Evolutionary conservation across 2,329 filamentous ascomycete genomes (phyloP).

Genomic region (Sarocladium strictum): DNA sequence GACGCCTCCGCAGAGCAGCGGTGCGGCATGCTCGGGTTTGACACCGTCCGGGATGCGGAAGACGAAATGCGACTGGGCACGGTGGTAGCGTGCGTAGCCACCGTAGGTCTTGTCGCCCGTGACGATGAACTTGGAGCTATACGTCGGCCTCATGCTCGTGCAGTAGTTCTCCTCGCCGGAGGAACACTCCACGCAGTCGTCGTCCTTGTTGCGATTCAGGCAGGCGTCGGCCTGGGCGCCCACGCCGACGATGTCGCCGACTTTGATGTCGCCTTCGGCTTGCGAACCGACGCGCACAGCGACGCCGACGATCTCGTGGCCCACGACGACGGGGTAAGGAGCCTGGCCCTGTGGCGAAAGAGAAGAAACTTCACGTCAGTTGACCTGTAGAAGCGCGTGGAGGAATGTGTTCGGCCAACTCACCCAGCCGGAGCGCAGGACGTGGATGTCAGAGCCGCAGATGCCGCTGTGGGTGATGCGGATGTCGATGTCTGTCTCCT

Average conservation of each 20-base stretch:
- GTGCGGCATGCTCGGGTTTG: constrained; percentile 54
- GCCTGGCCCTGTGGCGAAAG: constrained; percentile 13
- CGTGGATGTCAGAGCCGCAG: constrained; percentile 56
- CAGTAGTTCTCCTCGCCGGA: constrained; percentile 37
- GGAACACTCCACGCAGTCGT: constrained; percentile 35
- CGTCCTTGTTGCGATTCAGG: constrained; percentile 26
- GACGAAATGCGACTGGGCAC: constrained; percentile 27
- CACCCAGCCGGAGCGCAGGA: constrained; percentile 43
- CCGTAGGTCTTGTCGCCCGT: constrained; percentile 57
- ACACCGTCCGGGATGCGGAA: constrained; percentile 70
- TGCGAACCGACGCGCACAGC: constrained; percentile 47
- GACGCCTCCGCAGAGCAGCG: constrained; percentile 77
- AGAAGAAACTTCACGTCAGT: too few relatives aligned
- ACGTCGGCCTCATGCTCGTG: constrained; percentile 39
- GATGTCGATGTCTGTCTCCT: constrained; percentile 59
- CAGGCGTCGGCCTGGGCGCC: constrained; percentile 56
- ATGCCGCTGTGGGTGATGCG: constrained; percentile 59
- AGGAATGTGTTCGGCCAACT: too few relatives aligned
- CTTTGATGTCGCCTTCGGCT: constrained; percentile 39
- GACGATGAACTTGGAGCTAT: constrained; percentile 26
- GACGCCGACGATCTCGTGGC: constrained; percentile 60
- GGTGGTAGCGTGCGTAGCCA: constrained; percentile 41
- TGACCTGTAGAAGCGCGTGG: too few relatives aligned
- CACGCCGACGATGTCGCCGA: constrained; percentile 59
- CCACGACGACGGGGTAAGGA: constrained; percentile 44